These are phyloP conservation scores for Starmerella floricola DNA, from an alignment of 805 yeast genomes.

Conservation along the genomic window DNA sequence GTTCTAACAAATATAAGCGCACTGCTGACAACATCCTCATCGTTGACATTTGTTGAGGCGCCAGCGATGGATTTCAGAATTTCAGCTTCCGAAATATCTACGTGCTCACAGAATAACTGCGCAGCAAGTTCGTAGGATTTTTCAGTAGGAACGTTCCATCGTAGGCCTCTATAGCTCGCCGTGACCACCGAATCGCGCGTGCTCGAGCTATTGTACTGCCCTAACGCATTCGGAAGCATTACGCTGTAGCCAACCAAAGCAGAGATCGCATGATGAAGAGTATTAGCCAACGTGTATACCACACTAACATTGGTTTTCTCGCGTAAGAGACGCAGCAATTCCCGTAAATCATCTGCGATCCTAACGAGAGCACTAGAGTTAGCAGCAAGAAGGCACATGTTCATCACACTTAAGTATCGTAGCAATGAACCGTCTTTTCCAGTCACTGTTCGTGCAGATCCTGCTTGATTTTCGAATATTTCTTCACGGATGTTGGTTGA, in stretches of 20 bases:
- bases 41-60: not conserved
- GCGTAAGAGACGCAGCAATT: slow-evolving; percentile 35
- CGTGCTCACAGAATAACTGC: slow-evolving; percentile 41
- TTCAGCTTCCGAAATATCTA: slow-evolving; percentile 23
- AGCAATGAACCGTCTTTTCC: slow-evolving; percentile 70
- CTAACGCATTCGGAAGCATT: slow-evolving; percentile 4
- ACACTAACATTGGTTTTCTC: slow-evolving; percentile 51
- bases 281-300: slow-evolving; percentile 46
- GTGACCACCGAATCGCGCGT: too few relatives aligned
- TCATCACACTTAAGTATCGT: slow-evolving; percentile 57
- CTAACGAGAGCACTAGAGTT: slow-evolving; percentile 36
- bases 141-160: slow-evolving; percentile 63
- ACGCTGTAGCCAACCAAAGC: slow-evolving; percentile 35
- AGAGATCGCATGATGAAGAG: slow-evolving; percentile 55
- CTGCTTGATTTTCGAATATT: slow-evolving; percentile 68
- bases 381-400: slow-evolving; percentile 60
- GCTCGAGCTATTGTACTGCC: too few relatives aligned
- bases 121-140: slow-evolving; percentile 50
- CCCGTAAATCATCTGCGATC: slow-evolving; percentile 36
- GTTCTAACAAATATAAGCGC: slow-evolving; percentile 47
- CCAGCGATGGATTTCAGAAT: not conserved
- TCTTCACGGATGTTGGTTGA: slow-evolving; percentile 49
- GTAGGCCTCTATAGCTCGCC: slow-evolving; percentile 32
- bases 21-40: slow-evolving; percentile 42
- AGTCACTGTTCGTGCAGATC: slow-evolving; percentile 49